phyloP scores from a whole-genome alignment of 208 protist species.

The Acanthamoeba triangularis region DNA sequence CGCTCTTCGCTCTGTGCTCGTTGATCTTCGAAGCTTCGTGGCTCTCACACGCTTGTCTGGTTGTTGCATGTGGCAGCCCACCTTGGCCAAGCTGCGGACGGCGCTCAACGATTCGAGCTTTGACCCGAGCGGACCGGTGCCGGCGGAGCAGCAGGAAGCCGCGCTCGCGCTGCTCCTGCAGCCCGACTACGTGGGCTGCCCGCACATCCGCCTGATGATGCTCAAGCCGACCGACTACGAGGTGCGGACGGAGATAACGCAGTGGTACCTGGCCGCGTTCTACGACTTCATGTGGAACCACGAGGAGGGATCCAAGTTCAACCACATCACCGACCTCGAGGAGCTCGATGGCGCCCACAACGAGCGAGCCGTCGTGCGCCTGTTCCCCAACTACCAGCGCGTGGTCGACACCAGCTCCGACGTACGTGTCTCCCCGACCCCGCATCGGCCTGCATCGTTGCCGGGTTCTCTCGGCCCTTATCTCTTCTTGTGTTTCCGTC shows the following conservation, averaged over 20 bases:
- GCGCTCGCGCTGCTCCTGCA: neutral
- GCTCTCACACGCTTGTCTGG: too few relatives aligned
- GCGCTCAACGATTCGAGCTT: conserved; percentile 3
- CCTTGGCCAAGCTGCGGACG: neutral
- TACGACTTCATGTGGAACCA: conserved; percentile 52
- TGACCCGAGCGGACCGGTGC: neutral
- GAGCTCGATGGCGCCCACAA: neutral
- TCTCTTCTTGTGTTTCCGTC: neutral
- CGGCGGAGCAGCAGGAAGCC: conserved; percentile 1
- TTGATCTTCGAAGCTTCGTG: too few relatives aligned
- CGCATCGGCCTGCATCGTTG: neutral
- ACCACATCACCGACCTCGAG: conserved; percentile 34
- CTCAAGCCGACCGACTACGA: neutral
- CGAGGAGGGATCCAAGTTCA: conserved; percentile 11
- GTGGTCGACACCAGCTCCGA: neutral
- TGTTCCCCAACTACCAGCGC: neutral
- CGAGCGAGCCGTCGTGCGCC: neutral
- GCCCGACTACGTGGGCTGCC: conserved; percentile 31
- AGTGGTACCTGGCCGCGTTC: conserved; percentile 20
- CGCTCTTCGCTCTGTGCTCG: neutral
- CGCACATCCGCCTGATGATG: conserved; percentile 21
- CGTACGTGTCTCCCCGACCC: neutral
- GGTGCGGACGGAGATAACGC: neutral
- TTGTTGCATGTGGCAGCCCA: neutral
- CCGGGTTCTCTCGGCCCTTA: neutral